Evolutionary conservation across 2,329 filamentous ascomycete genomes (phyloP), one percentile per base, ranked within the genome.

Genomic region (Basipetospora sp.): DNA sequence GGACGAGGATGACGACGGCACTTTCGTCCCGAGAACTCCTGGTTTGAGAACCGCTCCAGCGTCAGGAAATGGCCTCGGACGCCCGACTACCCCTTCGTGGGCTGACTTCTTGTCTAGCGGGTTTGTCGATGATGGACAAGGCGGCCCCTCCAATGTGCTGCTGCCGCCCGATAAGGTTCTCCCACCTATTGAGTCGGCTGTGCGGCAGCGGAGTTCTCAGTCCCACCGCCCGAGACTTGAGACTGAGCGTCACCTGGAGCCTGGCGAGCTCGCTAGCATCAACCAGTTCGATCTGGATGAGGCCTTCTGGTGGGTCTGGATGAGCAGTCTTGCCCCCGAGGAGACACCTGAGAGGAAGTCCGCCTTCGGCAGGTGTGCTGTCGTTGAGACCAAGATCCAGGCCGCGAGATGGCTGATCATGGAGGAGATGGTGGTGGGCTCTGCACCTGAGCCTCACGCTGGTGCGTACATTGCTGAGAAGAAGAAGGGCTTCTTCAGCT

Each of bases 291-390:
- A 90, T 44, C 67, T 98, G 4, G 90, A 98, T 49, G 88, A 96
- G 54, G 80, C 86, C 1, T 98, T 98, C 57, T 98, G 90, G 90
- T 96, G 90, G 88, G 90, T 96, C 4, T 98, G 90, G 90, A 96
- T 98, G 69, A 92, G 77, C 48, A 96, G 88, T 65, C 63, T 98
- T 50, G 86, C 88, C 2, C 81, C 77, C 1, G 90, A 98, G 51
- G 90, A 98, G 60, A 82, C 87, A 0, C 59, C 76, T 0, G 71
- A 79, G 33, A 76, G 90, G 43, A 98, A 98, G 55, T 80, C 87
- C 5, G 85, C 87, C 1, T 98, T 98, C 54, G 90, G 90, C 27
- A 74, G 90, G 44, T 98, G 90, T 51, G 85, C 90, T 15, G 69
- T 98, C 28, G 72, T 96, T 32, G 90, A 98, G 56, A 96, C 90